Evolutionary conservation across 176 grass and related monocot genomes (phyloP).

Genomic region (Ensete ventricosum): DNA sequence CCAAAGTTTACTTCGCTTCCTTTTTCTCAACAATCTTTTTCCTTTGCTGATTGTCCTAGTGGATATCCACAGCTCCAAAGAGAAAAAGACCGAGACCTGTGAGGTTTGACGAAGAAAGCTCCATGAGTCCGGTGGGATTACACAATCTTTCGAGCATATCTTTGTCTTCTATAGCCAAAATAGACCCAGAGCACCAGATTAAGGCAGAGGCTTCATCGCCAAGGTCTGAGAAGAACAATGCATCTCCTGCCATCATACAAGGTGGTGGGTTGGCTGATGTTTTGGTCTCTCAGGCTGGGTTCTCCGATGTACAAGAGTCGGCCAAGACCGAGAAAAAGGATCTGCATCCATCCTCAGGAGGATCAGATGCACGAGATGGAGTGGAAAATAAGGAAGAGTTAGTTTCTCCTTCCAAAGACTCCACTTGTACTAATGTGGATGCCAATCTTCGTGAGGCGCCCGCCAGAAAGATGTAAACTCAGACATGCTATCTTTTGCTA

Average conservation of each 20-base stretch:
- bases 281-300: slow-evolving; percentile 3
- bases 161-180: slow-evolving; percentile 18
- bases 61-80: slow-evolving; percentile 51
- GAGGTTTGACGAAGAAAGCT: slow-evolving; percentile 57
- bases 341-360: slow-evolving; percentile 25
- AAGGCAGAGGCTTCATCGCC: slow-evolving; percentile 25
- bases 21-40: neutral
- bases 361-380: slow-evolving; percentile 36
- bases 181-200: slow-evolving; percentile 25
- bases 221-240: slow-evolving; percentile 51
- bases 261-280: slow-evolving; percentile 12
- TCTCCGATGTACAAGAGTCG: slow-evolving; percentile 16
- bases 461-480: slow-evolving; percentile 60
- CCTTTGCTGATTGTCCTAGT: neutral
- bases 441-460: slow-evolving; percentile 1
- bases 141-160: too few relatives aligned
- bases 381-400: slow-evolving; percentile 39
- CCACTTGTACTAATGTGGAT: slow-evolving; percentile 24
- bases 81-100: slow-evolving; percentile 71
- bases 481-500: slow-evolving; percentile 15
- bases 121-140: neutral
- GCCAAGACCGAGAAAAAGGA: slow-evolving; percentile 43
- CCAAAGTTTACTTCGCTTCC: neutral
- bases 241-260: slow-evolving; percentile 29
- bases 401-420: slow-evolving; percentile 26